phyloP scores from a whole-genome alignment of 176 grass and related monocot species.

The Oryza officinalis region DNA sequence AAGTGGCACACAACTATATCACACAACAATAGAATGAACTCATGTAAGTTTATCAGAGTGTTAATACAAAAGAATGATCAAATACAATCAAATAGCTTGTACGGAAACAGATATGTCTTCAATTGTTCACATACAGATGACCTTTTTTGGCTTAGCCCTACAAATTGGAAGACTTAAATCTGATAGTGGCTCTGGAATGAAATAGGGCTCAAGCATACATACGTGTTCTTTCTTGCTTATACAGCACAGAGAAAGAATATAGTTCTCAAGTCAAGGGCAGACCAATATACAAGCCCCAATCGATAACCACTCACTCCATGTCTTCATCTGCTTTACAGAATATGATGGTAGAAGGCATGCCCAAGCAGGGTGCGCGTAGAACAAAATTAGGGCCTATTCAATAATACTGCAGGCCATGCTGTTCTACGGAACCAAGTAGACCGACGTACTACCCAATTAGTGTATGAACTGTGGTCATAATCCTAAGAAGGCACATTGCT shows the following conservation, averaged over 20 bases:
- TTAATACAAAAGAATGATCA: constrained; percentile 15
- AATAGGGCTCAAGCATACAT: not conserved
- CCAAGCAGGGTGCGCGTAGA: not conserved
- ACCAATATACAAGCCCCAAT: constrained; percentile 27
- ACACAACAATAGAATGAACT: not conserved
- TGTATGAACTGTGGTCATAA: not conserved
- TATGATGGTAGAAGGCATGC: not conserved
- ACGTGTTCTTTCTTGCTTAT: not conserved
- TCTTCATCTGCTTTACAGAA: constrained; percentile 36
- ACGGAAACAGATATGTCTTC: not conserved
- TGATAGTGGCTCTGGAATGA: not conserved
- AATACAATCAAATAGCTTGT: constrained; percentile 19
- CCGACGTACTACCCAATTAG: not conserved
- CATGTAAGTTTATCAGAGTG: not conserved
- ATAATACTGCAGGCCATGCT: constrained; percentile 36
- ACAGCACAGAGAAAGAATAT: not conserved
- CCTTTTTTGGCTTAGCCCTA: not conserved
- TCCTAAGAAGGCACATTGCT: constrained; percentile 18
- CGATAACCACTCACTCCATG: not conserved
- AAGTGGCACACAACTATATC: not conserved
- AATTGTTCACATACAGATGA: not conserved
- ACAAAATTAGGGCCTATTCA: constrained; percentile 2
- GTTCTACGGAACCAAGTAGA: not conserved
- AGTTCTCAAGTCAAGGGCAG: not conserved
- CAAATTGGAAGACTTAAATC: not conserved